Base-by-base conservation (phyloP, 306 rosid genomes). In the Comarum palustre region DNA sequence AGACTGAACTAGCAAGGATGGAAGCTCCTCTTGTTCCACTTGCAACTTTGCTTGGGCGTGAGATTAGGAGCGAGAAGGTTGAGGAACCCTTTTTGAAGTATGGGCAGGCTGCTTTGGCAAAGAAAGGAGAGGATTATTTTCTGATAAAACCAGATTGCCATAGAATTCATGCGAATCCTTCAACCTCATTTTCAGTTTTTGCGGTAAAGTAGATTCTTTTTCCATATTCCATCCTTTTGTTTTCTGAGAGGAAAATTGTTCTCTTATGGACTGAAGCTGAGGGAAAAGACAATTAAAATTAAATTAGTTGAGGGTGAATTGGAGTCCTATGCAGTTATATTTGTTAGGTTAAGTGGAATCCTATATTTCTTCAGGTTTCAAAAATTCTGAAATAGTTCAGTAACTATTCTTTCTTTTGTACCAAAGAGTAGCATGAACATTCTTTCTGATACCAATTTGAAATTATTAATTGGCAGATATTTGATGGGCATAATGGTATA, bases 41-140 rank as follows among this genome's bases (percentile, higher is more conserved):
- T 75, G 99, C 91, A 6, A 95, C 99, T 69, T 84, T 95, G 80
- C 82, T 95, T 43, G 99, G 99, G 75, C 96, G 93, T 9, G 97
- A 95, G 89, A 87, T 95, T 78, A 87, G 97, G 73, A 83, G 76
- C 41, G 89, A 85, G 68, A 90, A 87, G 76, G 85, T 87, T 74
- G 96, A 88, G 84, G 82, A 84, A 63, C 99, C 99, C 67, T 88
- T 82, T 50, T 86, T 95, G 50, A 95, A 92, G 86, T 86, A 84
- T 75, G 99, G 99, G 32, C 99, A 95, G 81, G 96, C 99, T 75
- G 99, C 93, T 74, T 86, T 95, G 95, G 97, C 97, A 22, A 95
- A 87, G 88, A 95, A 95, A 78, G 99, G 99, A 73, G 99, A 95
- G 84, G 97, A 95, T 82, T 95, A 87, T 83, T 95, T 87, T 86